Conservation (phyloP, 805 yeast species). For the Saccharomyces cerevisiae region DNA sequence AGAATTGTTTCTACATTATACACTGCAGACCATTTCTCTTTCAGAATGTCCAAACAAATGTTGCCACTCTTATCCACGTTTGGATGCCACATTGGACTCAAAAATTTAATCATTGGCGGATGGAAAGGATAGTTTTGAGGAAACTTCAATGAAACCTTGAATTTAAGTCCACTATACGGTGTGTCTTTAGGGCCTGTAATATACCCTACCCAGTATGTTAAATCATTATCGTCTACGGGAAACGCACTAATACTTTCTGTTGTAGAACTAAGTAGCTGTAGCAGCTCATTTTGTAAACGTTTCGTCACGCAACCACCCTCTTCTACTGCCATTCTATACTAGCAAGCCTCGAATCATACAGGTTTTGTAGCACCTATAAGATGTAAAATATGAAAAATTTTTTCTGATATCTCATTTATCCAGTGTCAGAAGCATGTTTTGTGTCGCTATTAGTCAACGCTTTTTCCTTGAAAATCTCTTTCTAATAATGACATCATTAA, state of each 20-base stretch:
- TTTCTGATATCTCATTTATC: background rate
- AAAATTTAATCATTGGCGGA: constrained; percentile 50
- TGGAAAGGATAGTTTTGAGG: constrained; percentile 50
- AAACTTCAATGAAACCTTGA: constrained; percentile 42
- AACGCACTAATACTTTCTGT: constrained; percentile 48
- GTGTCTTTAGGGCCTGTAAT: constrained; percentile 52
- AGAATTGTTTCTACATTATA: constrained; percentile 54
- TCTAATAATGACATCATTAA: background rate
- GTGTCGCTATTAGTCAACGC: background rate
- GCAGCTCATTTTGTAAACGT: constrained; percentile 43
- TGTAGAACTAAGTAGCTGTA: constrained; percentile 43
- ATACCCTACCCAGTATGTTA: constrained; percentile 50
- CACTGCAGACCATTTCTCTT: constrained; percentile 58
- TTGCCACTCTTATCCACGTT: constrained; percentile 58
- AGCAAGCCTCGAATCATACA: background rate
- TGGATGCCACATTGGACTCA: constrained; percentile 58
- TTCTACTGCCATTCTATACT: constrained; percentile 10
- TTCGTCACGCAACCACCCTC: constrained; percentile 43
- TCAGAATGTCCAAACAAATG: constrained; percentile 55
- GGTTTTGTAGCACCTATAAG: background rate
- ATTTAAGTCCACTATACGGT: constrained; percentile 45
- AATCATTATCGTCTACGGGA: constrained; percentile 44
- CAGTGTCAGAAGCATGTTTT: background rate
- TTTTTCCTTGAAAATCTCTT: background rate
- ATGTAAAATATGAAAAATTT: too few relatives aligned